Evolutionary conservation across 495 filamentous ascomycete genomes (phyloP).

Genomic region (Hyaloscypha bicolor): DNA sequence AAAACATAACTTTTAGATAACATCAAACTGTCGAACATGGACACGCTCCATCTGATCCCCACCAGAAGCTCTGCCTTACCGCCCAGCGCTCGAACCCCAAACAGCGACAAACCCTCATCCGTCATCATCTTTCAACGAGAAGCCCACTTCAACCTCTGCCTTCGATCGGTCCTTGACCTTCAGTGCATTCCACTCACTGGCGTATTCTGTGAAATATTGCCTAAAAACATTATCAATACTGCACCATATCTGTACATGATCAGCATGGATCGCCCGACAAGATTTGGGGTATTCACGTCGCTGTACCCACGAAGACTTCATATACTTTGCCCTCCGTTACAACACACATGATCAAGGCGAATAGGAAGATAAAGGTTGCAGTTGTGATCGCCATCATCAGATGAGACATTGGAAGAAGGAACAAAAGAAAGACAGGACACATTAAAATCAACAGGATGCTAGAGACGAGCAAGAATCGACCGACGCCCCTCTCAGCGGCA

Average conservation of each 20-base stretch:
- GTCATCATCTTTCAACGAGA: too few species aligned
- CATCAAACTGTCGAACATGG: neutral
- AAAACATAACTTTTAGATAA: neutral
- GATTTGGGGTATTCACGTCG: conserved; percentile 3
- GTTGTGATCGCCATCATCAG: conserved; percentile 10
- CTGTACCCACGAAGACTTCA: conserved; percentile 16
- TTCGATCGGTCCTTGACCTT: neutral
- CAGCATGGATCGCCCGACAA: neutral
- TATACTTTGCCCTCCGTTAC: conserved; percentile 12
- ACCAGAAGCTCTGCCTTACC: neutral
- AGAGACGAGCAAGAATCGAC: conserved; percentile 2
- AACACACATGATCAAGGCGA: conserved; percentile 6
- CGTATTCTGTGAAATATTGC: conserved; percentile 4
- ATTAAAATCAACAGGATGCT: conserved; percentile 8
- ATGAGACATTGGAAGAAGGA: conserved; percentile 10
- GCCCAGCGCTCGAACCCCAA: neutral
- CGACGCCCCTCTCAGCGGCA: neutral
- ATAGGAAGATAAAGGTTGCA: conserved; percentile 14
- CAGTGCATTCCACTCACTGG: neutral
- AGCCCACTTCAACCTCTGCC: neutral
- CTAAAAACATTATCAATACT: conserved; percentile 15
- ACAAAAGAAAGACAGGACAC: conserved; percentile 19
- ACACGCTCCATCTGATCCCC: neutral
- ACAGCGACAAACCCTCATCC: too few species aligned
- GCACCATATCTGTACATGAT: conserved; percentile 14